Base-by-base conservation (phyloP, 2,329 filamentous ascomycete species). In the Neonectria coccinea region DNA sequence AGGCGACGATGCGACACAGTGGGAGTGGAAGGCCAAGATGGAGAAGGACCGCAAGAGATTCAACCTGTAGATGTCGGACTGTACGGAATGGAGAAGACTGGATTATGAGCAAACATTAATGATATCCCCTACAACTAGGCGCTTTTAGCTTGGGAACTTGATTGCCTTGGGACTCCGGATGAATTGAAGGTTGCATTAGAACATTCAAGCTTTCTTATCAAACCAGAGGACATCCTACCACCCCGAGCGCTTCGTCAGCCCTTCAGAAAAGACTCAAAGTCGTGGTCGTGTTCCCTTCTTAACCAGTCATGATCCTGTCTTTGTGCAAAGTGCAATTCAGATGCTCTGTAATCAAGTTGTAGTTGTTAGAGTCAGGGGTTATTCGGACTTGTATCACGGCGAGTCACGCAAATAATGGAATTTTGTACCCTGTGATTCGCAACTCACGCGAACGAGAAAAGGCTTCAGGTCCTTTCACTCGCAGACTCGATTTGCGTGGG, bases 1-100 rank as follows among this genome's bases (percentile, higher is more conserved):
- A 66, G 87, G 92, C 84, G 83, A 89, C 79, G 83, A 91, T 79
- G 93, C 93, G 41, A 88, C 93, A 71, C 92, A 97, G 76, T 98
- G 96, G 95, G 89, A 97, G 78, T 99, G 96, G 96, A 97, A 97
- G 82, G 91, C 92, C 11, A 89, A 90, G 77, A 97, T 96, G 91
- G 96, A 99, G 83, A 97, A 97, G 84, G 85, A 92, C 76, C 86
- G 96, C 74, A 98, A 95, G 71, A 90, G 93, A 77, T 99, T 98
- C 83, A 96, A 97, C 80, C 84, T 99, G 76, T 98, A 85, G 67
- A 56, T 22, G 20, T 3, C 5, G 20, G n/a, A n/a, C 36, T 39
- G 16, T 51, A 22, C 10, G 25, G 12, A n/a, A 25, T 11, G 25
- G 48, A 56, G 27, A 16, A 18, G 11, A 27, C 18, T 59, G n/a